These are phyloP conservation scores for Paramecium biaurelia DNA, from an alignment of 73 alveolate species.

Conservation along the genomic window DNA sequence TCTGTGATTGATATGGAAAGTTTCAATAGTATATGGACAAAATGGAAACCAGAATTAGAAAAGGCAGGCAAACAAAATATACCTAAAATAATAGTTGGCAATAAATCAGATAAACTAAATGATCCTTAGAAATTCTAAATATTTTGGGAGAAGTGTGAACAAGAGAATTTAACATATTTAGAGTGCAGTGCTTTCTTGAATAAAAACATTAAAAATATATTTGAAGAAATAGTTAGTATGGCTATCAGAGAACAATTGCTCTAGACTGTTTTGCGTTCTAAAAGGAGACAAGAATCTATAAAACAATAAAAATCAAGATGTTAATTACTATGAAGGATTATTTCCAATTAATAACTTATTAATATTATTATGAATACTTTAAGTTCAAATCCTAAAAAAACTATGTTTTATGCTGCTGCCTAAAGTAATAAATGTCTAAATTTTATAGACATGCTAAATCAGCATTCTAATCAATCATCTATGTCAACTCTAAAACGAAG, in stretches of 20 bases:
- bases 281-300: not conserved
- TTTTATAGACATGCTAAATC: not conserved
- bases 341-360: not conserved
- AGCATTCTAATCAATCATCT: not conserved
- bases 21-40: not conserved
- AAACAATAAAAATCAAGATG: not conserved
- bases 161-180: not conserved
- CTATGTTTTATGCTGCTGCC: constrained; percentile 40
- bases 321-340: not conserved
- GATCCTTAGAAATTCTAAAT: not conserved
- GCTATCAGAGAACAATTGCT: not conserved
- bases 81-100: not conserved
- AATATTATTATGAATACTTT: not conserved
- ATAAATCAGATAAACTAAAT: not conserved
- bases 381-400: constrained; percentile 1
- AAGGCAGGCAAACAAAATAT: not conserved
- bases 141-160: not conserved
- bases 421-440: not conserved
- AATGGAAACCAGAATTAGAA: not conserved
- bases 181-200: not conserved
- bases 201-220: not conserved
- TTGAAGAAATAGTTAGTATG: not conserved
- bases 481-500: not conserved
- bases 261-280: not conserved
- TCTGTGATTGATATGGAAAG: not conserved